phyloP scores from a whole-genome alignment of 169 alveolate species.

The Besnoitia besnoiti region DNA sequence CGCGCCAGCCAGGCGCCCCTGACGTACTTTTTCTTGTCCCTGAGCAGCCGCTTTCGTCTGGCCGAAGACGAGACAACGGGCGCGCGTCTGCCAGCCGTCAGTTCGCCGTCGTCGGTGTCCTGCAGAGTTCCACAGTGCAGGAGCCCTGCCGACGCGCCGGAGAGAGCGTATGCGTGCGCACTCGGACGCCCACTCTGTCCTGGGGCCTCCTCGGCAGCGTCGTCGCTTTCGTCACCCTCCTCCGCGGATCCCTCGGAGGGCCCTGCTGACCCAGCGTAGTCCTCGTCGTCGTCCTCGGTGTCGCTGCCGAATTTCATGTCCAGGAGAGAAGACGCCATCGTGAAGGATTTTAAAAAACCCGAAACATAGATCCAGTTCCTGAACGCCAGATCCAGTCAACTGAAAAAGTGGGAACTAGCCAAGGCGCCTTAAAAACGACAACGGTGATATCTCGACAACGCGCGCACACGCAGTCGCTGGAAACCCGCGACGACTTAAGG shows the following conservation, averaged over 20 bases:
- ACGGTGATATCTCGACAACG: too few species aligned
- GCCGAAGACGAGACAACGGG: background rate
- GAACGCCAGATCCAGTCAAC: too few species aligned
- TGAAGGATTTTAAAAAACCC: background rate
- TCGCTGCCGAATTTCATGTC: background rate
- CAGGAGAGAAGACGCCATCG: background rate
- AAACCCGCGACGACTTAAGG: too few species aligned
- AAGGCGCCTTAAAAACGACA: too few species aligned
- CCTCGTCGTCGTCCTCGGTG: conserved; percentile 11
- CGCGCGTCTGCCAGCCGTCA: background rate
- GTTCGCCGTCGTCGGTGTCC: background rate
- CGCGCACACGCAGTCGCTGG: too few species aligned
- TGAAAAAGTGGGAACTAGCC: too few species aligned
- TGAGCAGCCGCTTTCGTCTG: background rate
- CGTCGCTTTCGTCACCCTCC: background rate
- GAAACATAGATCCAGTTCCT: too few species aligned
- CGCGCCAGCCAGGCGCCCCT: too few species aligned
- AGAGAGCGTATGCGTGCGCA: background rate
- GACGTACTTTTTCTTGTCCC: background rate
- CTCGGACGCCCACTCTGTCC: background rate
- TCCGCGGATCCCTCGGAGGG: background rate
- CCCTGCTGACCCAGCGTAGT: background rate
- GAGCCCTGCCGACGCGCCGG: background rate
- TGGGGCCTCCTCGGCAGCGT: background rate
- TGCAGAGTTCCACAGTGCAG: background rate